Conservation (phyloP, 2,329 filamentous ascomycete genomes). For the Xylariaceae sp. region DNA sequence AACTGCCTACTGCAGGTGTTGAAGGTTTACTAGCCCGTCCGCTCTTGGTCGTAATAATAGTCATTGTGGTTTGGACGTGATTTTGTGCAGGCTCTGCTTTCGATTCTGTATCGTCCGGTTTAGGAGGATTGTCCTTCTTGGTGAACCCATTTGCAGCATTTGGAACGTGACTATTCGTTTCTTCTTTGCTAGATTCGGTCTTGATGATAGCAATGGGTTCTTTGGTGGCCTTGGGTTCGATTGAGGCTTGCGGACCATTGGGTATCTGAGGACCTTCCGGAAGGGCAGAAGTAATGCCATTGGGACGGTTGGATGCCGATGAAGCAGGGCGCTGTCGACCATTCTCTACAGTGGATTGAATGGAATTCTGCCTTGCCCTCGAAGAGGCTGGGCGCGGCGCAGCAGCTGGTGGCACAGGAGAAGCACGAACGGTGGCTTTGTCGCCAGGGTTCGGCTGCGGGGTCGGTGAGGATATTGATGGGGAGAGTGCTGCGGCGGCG, state of each 20-base stretch:
- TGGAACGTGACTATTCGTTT: slow-evolving; percentile 36
- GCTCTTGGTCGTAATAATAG: slow-evolving; percentile 65
- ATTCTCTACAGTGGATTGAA: slow-evolving; percentile 64
- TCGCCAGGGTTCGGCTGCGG: slow-evolving; percentile 74
- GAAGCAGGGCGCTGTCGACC: slow-evolving; percentile 62
- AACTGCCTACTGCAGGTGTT: slow-evolving; percentile 65
- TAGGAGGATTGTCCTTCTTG: slow-evolving; percentile 53
- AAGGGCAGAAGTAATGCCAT: slow-evolving; percentile 52
- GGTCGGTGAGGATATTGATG: slow-evolving; percentile 77
- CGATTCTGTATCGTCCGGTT: slow-evolving; percentile 55
- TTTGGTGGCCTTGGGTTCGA: slow-evolving; percentile 60
- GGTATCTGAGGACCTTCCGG: slow-evolving; percentile 45
- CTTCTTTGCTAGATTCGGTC: slow-evolving; percentile 46
- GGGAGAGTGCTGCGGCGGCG: slow-evolving; percentile 63
- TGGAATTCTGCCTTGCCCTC: slow-evolving; percentile 78
- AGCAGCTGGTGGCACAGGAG: slow-evolving; percentile 63
- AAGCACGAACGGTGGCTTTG: slow-evolving; percentile 57
- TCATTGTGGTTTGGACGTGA: slow-evolving; percentile 43
- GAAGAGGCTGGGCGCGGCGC: slow-evolving; percentile 69
- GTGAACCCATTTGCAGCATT: slow-evolving; percentile 39
- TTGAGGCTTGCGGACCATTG: slow-evolving; percentile 41
- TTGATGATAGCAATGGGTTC: slow-evolving; percentile 52
- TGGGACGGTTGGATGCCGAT: slow-evolving; percentile 67
- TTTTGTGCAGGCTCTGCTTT: slow-evolving; percentile 51
- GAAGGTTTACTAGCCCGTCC: slow-evolving; percentile 71